A percentile compares a stretch with the other conserved stretches of the same genome.
phyloP scores from a whole-genome alignment of 371 early-diverging fungal genomes.

The Syncephalastrum contaminatum region DNA sequence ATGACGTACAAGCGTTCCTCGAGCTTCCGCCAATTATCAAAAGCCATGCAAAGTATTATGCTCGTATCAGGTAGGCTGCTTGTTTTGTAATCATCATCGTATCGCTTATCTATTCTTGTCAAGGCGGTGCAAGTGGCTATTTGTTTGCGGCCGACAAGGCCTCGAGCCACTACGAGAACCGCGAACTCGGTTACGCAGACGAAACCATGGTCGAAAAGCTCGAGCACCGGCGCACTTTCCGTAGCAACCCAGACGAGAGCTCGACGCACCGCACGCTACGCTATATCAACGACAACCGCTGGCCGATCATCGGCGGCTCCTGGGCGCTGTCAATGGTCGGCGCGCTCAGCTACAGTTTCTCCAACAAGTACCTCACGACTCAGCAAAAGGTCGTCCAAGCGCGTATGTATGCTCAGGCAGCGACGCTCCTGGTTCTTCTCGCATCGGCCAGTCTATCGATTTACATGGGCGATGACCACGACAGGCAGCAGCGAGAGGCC shows the following conservation, averaged over 20 bases:
- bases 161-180: slow-evolving; percentile 29
- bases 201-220: slow-evolving; percentile 27
- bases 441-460: slow-evolving; percentile 47
- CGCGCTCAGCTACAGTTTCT: slow-evolving; percentile 63
- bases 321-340: slow-evolving; percentile 73
- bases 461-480: slow-evolving; percentile 36
- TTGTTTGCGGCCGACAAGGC: slow-evolving; percentile 42
- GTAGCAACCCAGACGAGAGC: slow-evolving; percentile 4
- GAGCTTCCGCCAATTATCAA: slow-evolving; percentile 35
- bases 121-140: slow-evolving; percentile 41
- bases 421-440: slow-evolving; percentile 44
- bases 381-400: slow-evolving; percentile 77
- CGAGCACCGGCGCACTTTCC: slow-evolving; percentile 2
- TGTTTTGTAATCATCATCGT: neutral
- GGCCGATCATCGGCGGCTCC: slow-evolving; percentile 56
- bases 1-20: slow-evolving; percentile 34
- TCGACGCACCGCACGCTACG: slow-evolving; percentile 25
- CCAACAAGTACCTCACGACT: slow-evolving; percentile 62
- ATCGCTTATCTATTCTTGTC: too few species aligned
- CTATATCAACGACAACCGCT: slow-evolving; percentile 43
- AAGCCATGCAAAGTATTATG: slow-evolving; percentile 36
- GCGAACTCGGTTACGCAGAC: slow-evolving; percentile 39
- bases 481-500: slow-evolving; percentile 20
- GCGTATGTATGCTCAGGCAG: slow-evolving; percentile 65
- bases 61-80: slow-evolving; percentile 35